Evolutionary conservation across 1,284 basidiomycete genomes (phyloP), one percentile per base, ranked within the genome.

Genomic region (Pisolithus thermaeus): DNA sequence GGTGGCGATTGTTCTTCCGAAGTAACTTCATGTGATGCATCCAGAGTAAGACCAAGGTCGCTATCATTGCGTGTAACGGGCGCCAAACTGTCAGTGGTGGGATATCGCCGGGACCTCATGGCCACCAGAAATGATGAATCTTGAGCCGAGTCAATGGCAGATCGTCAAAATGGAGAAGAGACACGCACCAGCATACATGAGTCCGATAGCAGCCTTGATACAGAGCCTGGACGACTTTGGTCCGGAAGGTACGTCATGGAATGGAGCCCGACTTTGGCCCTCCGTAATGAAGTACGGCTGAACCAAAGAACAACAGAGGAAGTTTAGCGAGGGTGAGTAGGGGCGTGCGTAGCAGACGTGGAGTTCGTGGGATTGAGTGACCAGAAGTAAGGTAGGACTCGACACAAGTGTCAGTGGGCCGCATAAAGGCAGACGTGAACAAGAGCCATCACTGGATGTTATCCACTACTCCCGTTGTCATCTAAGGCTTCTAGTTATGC

Each of bases 51-150:
- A 20, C 66, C 70, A 2, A 81, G 64, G 51, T 78, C 76, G 61
- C 79, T 70, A n/a, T 74, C 60, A 48, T 64, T 67, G 49, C 75
- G 70, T 9, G 66, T 59, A 18, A 67, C 57, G 6, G 56, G 40
- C 47, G 55, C 65, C 49, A 70, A 52, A 53, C 54, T 60, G 37
- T 68, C 68, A 23, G 62, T 52, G 46, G 59, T 57, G 20, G 79
- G 79, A 37, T 75, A 68, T 49, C 71, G 65, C 52, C 70, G 72
- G 6, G 83, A 82, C 47, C 80, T 78, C 57, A 78, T 84, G 6
- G 87, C 87, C 35, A 90, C 69, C 27, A 88, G 52, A 32, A 89
- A 70, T 7, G 81, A 76, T 5, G 72, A 64, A 45, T 86, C 86
- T 87, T 57, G 22, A 55, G n/a, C 3, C 14, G 11, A 9, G 23